These are phyloP conservation scores for Ustilago curta DNA, from an alignment of 1,284 basidiomycete genomes.

Conservation along the genomic window DNA sequence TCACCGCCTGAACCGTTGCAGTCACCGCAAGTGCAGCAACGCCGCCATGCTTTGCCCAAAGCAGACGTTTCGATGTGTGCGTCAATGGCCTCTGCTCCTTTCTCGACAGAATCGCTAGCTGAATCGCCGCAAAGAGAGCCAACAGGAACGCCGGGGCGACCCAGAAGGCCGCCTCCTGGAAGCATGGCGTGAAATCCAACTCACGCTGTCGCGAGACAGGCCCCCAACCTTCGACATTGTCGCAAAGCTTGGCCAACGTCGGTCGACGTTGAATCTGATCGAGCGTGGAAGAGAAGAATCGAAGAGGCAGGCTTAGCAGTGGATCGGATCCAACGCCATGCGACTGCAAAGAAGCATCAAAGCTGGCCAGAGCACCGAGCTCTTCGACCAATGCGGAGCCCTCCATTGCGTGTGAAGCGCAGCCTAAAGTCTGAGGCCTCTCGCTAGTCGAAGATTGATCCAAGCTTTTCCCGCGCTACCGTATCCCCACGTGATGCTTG, in stretches of 20 bases:
- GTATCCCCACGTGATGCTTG: no score
- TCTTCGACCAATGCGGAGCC: constrained; percentile 29
- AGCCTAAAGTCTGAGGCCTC: not conserved
- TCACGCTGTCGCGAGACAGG: constrained; percentile 75
- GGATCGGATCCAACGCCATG: constrained; percentile 28
- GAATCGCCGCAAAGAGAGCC: constrained; percentile 41
- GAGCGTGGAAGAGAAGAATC: constrained; percentile 36
- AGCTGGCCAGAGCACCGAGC: constrained; percentile 27
- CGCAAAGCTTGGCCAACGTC: constrained; percentile 26
- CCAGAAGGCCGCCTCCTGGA: constrained; percentile 75
- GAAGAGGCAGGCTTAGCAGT: constrained; percentile 28
- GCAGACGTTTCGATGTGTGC: constrained; percentile 41
- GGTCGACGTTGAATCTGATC: constrained; percentile 7
- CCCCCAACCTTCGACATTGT: constrained; percentile 73
- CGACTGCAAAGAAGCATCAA: constrained; percentile 25
- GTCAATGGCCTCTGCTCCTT: constrained; percentile 31
- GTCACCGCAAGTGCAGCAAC: constrained; percentile 76
- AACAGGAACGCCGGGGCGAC: constrained; percentile 55
- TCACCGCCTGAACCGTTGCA: constrained; percentile 71
- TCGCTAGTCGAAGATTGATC: not conserved
- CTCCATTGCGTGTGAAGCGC: constrained; percentile 15
- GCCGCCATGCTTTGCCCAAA: constrained; percentile 69
- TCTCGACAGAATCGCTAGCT: constrained; percentile 34
- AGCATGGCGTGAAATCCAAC: constrained; percentile 86
- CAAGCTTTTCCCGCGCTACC: not conserved